Base-by-base conservation (phyloP, 345 rosid species). In the Camelina laxa region DNA sequence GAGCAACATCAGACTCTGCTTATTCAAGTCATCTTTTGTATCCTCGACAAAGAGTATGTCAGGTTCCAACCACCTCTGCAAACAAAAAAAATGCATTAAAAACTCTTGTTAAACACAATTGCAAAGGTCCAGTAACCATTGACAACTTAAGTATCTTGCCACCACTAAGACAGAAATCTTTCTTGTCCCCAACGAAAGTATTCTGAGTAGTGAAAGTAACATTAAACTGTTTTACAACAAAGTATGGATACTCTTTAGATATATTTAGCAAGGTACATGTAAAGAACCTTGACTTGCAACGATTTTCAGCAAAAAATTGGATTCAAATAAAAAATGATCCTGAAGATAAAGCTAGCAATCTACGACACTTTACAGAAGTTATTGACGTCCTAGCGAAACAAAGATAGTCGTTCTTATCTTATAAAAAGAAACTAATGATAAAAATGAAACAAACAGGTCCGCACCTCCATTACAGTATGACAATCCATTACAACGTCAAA, bases 391-490 rank as follows among this genome's bases (percentile, higher is more conserved):
- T 48, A 33, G 27, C 11, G 30, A 49, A 50, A 21, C 38, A 38
- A 60, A 48, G 44, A 56, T 19, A 9, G 30, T 41, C 11, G 30
- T 17, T 11, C 14, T 12, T 44, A 56, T 44, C 41, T 27, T 42
- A 27, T 58, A 14, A 9, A 45, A 20, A 33, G 35, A 42, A 15
- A 33, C 33, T 58, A n/a, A 58, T 31, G 45, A 33, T 10, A 70
- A 60, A 70, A 13, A 70, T 1, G 36, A 38, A 65, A 56, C 55
- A 67, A 10, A 42, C 48, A 60, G 77, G 83, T 74, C 82, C 96
- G 75, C 84, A 91, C 98, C 98, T 94, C 93, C 85, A 91, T 79
- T 66, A 82, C 80, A 70, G 88, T 73, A 67, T 89, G 88, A 66
- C 98, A 90, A 65, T 85, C 84, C 84, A 82, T 71, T 57, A 85